These are phyloP conservation scores for Scedosporium boydii DNA, from an alignment of 2,329 filamentous ascomycete genomes.

Conservation along the genomic window DNA sequence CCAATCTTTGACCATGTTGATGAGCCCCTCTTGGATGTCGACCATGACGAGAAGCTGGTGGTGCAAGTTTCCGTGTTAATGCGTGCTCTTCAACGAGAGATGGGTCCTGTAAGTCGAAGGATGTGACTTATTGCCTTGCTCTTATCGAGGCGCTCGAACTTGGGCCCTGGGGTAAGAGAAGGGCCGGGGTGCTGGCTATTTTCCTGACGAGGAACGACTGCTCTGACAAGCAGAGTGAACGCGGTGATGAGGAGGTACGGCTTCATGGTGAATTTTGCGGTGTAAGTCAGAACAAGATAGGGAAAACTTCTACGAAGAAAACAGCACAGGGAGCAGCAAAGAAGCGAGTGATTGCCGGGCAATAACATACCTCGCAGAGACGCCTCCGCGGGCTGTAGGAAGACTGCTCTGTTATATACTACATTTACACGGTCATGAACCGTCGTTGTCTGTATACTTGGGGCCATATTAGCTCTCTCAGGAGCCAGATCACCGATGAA, in stretches of 20 bases:
- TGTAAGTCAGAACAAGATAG: background rate
- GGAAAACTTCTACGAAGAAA: background rate
- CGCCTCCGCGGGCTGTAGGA: too few relatives aligned
- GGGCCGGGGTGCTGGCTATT: background rate
- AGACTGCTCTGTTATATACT: too few relatives aligned
- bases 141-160: background rate
- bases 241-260: background rate
- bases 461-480: too few relatives aligned
- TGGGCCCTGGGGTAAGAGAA: background rate
- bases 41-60: constrained; percentile 24
- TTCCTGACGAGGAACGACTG: background rate
- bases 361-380: too few relatives aligned
- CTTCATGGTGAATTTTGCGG: background rate
- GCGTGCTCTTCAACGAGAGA: too few relatives aligned
- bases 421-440: too few relatives aligned
- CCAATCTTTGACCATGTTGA: constrained; percentile 50
- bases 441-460: too few relatives aligned
- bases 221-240: background rate
- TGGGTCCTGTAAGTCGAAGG: too few relatives aligned
- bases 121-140: background rate
- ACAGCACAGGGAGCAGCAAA: background rate
- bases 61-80: background rate
- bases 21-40: constrained; percentile 27
- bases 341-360: too few relatives aligned
- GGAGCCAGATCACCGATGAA: too few relatives aligned